Conservation (phyloP, 2,329 filamentous ascomycete species). For the Ceratocystis ficicola region DNA sequence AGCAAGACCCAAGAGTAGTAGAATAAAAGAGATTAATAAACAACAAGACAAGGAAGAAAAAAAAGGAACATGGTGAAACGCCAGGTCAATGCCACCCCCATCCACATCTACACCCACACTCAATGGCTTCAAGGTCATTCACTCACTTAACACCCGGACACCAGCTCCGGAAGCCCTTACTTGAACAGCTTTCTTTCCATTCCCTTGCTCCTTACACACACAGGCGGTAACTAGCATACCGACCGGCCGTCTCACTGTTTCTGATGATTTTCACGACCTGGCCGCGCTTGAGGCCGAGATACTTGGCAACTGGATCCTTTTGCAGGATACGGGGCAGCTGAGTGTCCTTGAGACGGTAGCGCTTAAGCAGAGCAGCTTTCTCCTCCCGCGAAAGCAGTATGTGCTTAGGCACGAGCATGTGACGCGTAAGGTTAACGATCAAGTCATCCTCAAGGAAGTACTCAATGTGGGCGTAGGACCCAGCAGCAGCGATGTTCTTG, state of each 20-base stretch:
- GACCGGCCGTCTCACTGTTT: constrained; percentile 84
- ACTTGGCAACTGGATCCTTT: constrained; percentile 84
- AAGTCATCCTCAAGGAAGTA: constrained; percentile 93
- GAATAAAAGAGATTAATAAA: constrained; percentile 9
- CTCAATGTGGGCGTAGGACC: constrained; percentile 70
- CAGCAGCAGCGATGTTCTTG: constrained; percentile 69
- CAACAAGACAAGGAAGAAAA: constrained; percentile 17
- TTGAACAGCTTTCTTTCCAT: background rate
- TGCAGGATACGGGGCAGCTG: constrained; percentile 86
- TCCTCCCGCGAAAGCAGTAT: constrained; percentile 82
- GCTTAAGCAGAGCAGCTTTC: constrained; percentile 70
- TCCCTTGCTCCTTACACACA: constrained; percentile 38
- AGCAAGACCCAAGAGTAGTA: background rate
- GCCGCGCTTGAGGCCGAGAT: constrained; percentile 77
- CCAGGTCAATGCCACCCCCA: constrained; percentile 16
- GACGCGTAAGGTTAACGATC: constrained; percentile 94
- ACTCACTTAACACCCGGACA: background rate
- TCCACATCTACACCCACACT: constrained; percentile 2
- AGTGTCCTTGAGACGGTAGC: constrained; percentile 94
- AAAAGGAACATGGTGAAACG: constrained; percentile 17
- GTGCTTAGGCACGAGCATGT: constrained; percentile 91
- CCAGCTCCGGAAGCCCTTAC: background rate
- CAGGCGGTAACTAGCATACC: constrained; percentile 86
- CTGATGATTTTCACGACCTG: constrained; percentile 98
- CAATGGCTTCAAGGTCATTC: too few species aligned